Conservation (phyloP, 306 rosid genomes). For the Dalbergia cochinchinensis region DNA sequence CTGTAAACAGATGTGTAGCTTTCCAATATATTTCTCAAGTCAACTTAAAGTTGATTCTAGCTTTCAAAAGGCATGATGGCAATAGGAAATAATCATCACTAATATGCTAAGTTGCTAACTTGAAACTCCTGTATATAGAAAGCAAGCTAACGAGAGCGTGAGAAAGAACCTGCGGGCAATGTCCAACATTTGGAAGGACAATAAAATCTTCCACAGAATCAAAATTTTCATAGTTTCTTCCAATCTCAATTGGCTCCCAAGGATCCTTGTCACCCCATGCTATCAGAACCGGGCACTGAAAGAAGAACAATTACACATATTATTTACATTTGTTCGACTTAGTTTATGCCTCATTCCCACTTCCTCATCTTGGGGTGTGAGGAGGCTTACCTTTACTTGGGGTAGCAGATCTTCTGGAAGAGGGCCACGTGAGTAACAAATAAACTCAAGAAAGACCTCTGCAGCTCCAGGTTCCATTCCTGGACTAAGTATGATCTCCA, state of each 20-base stretch:
- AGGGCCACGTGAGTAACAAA: slow-evolving; percentile 95
- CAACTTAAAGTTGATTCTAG: slow-evolving; percentile 28
- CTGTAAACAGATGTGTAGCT: background rate
- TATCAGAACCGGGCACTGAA: slow-evolving; percentile 89
- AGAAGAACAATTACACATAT: slow-evolving; percentile 10
- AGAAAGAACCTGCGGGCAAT: slow-evolving; percentile 90
- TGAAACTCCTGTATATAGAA: slow-evolving; percentile 3
- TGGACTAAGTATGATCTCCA: slow-evolving; percentile 81
- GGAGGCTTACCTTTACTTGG: slow-evolving; percentile 69
- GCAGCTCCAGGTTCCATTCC: slow-evolving; percentile 96
- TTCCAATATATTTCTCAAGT: slow-evolving; percentile 17
- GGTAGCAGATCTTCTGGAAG: slow-evolving; percentile 97
- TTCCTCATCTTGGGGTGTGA: background rate
- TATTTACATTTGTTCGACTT: slow-evolving; percentile 31
- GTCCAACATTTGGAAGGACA: slow-evolving; percentile 93
- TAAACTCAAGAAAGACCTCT: slow-evolving; percentile 90
- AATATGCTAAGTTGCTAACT: background rate
- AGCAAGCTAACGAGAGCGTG: slow-evolving; percentile 18
- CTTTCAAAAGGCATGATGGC: background rate
- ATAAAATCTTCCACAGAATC: slow-evolving; percentile 87
- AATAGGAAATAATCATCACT: slow-evolving; percentile 12
- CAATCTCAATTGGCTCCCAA: slow-evolving; percentile 94
- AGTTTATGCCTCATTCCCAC: slow-evolving; percentile 33
- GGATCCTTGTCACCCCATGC: slow-evolving; percentile 99
- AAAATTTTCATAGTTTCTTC: slow-evolving; percentile 67